Base-by-base conservation (phyloP, 192 early-diverging fungal species). In the Coemansia sp. region DNA sequence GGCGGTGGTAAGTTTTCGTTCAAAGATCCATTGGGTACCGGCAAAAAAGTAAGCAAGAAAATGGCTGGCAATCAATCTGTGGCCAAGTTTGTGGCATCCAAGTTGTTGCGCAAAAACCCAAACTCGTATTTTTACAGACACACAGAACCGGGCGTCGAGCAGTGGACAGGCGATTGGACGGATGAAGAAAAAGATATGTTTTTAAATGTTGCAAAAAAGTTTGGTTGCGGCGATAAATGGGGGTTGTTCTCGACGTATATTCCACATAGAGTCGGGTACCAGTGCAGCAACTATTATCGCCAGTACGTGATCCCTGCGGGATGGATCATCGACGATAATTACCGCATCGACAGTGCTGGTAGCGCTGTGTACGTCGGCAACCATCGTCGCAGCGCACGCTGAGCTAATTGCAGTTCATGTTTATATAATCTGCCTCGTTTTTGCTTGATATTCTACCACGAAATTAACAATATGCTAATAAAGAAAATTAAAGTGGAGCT, bases 101-200 rank as follows among this genome's bases (percentile, higher is more conserved):
- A 87, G 71, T 66, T 91, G 72, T 85, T 90, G 61, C 87, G 88
- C 65, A 91, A 93, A 74, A 91, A 91, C 58, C 91, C 89, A 5
- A 93, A 91, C 66, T 86, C 87, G 15, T 93, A 88, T 53, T 93
- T 93, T 66, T 93, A 93, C 75, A 73, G 90, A 9, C 89, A 93
- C 66, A 90, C 88, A 15, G 90, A 91, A 61, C 91, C 91, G 15
- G 89, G 89, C n/a, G 83, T 85, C 57, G 87, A 87, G 53, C 90
- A 93, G 70, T 89, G 88, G 88, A 88, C 86, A 5, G 90, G 89
- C 14, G 91, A 91, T 65, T 93, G 91, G 91, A 89, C 88, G 5
- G 74, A 79, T 17, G 83, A 89, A 17, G 91, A 93, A 69, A 75
- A 75, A 39, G 61, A 75, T 14, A 36, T 85, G 14, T 93, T 93